Evolutionary conservation across 441 rosid species (phyloP), one percentile per base, ranked within the genome.

Genomic region (Kokia cookei): DNA sequence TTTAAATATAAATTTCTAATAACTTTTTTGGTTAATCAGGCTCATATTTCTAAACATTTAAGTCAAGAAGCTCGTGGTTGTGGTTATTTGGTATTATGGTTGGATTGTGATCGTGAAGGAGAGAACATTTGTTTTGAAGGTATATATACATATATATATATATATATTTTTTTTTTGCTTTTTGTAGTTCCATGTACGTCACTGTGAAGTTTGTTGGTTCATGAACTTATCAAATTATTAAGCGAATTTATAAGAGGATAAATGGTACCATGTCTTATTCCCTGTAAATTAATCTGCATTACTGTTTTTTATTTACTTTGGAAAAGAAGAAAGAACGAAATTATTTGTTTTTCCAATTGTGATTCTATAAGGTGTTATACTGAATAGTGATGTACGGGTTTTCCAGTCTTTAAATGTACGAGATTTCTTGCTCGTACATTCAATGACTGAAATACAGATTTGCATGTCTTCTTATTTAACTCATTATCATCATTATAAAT

Each of bases 121-220:
- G 99, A 94, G 82, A 94, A 94, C 83, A 94, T 94, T 84, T 93
- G 97, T 73, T 93, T 93, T 83, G 99, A 94, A 88, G 99, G 99
- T 87, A 83, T 80, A 51, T 17, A 24, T 24, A 24, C 1, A 24
- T 24, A 24, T 24, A 24, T 32, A 4, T 32, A 5, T 32, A 32
- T 32, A 32, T 32, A 32, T 37, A n/a, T 19, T 19, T 0, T 19
- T 69, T 75, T 35, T 65, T n/a, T 4, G 72, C 57, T 65, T 14
- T 65, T 74, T 48, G 43, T 67, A 2, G 24, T 15, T 48, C 22
- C 27, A 67, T 26, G 14, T 9, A 48, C 42, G 15, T 67, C 13
- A 7, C 42, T 47, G 42, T 67, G 58, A 67, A 67, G 42, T 7
- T 7, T 47, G 37, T 45, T 65, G 35, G 19, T 12, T 7, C 37